These are phyloP conservation scores for Beauveria rudraprayagi DNA, from an alignment of 2,329 filamentous ascomycete species.

Conservation along the genomic window DNA sequence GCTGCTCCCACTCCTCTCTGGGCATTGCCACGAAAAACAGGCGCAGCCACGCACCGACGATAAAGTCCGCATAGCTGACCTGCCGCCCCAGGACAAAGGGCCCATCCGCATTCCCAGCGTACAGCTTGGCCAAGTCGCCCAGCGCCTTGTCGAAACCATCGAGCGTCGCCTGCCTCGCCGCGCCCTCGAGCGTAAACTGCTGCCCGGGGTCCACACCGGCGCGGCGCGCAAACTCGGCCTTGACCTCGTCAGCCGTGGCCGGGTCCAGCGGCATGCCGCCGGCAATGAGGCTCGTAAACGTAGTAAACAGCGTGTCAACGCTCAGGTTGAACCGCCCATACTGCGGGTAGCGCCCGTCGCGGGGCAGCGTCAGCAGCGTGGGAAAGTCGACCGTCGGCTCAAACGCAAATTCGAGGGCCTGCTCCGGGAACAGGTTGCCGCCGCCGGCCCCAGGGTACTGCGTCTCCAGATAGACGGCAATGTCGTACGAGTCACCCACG, in stretches of 20 bases:
- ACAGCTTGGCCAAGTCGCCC: slow-evolving; percentile 34
- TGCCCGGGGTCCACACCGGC: slow-evolving; percentile 37
- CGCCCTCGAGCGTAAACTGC: slow-evolving; percentile 29
- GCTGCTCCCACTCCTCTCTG: not conserved
- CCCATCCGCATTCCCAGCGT: slow-evolving; percentile 28
- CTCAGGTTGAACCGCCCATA: slow-evolving; percentile 45
- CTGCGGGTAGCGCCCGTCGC: slow-evolving; percentile 21
- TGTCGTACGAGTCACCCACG: slow-evolving; percentile 58
- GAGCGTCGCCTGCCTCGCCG: slow-evolving; percentile 31
- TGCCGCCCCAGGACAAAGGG: slow-evolving; percentile 39
- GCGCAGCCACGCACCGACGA: slow-evolving; percentile 39
- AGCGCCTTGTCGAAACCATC: slow-evolving; percentile 33
- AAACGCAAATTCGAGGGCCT: slow-evolving; percentile 33
- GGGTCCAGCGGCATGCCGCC: slow-evolving; percentile 43
- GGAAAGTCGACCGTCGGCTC: slow-evolving; percentile 16
- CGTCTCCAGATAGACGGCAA: slow-evolving; percentile 50
- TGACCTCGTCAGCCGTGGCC: slow-evolving; percentile 32
- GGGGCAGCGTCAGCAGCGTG: slow-evolving; percentile 30
- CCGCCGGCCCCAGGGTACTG: slow-evolving; percentile 38
- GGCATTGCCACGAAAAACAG: not conserved
- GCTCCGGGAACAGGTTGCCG: slow-evolving; percentile 39
- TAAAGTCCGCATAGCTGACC: slow-evolving; percentile 46
- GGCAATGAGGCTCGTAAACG: slow-evolving; percentile 32
- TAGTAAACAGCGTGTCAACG: slow-evolving; percentile 46
- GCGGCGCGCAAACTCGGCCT: slow-evolving; percentile 41